These are phyloP conservation scores for Tolypocladium endophyticum DNA, from an alignment of 2,329 filamentous ascomycete genomes.

Conservation along the genomic window DNA sequence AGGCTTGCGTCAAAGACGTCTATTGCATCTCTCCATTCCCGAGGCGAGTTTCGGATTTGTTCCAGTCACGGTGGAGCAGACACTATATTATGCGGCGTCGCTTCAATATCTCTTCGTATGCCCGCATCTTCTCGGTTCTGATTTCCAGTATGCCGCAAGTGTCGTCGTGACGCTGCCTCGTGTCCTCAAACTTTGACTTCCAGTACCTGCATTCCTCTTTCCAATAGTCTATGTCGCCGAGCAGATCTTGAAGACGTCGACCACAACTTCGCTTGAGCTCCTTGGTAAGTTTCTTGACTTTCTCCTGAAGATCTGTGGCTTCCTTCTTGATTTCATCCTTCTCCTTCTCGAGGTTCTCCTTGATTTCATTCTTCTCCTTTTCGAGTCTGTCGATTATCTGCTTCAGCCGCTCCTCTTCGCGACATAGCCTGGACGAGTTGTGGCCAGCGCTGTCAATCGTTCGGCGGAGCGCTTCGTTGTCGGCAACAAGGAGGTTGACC, in stretches of 20 bases:
- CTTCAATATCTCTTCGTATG: constrained; percentile 23
- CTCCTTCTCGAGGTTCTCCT: constrained; percentile 19
- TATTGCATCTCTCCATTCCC: neutral
- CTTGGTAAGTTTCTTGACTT: constrained; percentile 22
- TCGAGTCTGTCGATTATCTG: constrained; percentile 21
- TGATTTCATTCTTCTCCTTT: constrained; percentile 16
- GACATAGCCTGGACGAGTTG: constrained; percentile 16
- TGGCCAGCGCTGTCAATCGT: constrained; percentile 22
- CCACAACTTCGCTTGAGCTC: constrained; percentile 19
- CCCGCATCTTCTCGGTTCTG: constrained; percentile 19
- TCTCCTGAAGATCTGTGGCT: constrained; percentile 21
- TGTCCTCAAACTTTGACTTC: constrained; percentile 18
- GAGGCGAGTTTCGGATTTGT: too few relatives aligned
- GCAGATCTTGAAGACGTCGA: constrained; percentile 20
- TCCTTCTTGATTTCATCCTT: constrained; percentile 24
- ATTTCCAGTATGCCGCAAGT: constrained; percentile 16
- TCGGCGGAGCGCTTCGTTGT: constrained; percentile 29
- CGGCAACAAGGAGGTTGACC: constrained; percentile 22
- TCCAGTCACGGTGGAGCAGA: too few relatives aligned
- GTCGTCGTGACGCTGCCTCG: constrained; percentile 16
- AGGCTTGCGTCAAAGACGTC: neutral
- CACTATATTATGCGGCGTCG: constrained; percentile 17
- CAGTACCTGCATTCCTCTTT: constrained; percentile 19
- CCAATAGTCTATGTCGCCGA: constrained; percentile 23
- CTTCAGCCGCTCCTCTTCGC: constrained; percentile 21